Percentiles rank a stretch among this genome's conserved stretches.
Conservation (phyloP, 192 early-diverging fungal species). For the Spizellomyces punctatus region DNA sequence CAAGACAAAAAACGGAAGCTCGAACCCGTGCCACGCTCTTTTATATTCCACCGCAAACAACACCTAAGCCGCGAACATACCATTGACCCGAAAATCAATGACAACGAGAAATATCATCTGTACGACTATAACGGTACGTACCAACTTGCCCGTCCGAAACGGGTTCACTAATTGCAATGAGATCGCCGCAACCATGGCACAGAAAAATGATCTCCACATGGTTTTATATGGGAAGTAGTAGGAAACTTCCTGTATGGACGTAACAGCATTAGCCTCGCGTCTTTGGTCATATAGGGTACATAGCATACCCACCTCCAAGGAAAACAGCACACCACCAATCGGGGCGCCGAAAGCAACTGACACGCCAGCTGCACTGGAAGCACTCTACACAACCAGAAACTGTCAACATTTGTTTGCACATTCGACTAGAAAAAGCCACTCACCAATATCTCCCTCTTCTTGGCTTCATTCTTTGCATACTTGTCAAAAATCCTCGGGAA, state of each 20-base stretch:
- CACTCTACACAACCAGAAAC: constrained; percentile 28
- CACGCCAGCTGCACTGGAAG: constrained; percentile 92
- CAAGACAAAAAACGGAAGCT: constrained; percentile 70
- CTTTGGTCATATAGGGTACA: background rate
- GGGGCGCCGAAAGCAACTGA: constrained; percentile 97
- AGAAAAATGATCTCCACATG: constrained; percentile 97
- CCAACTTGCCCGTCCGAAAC: constrained; percentile 94
- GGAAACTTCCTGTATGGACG: constrained; percentile 72
- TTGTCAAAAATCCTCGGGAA: constrained; percentile 75
- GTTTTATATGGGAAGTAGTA: constrained; percentile 93
- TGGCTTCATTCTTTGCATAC: constrained; percentile 79
- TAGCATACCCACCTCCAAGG: constrained; percentile 51
- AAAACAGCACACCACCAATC: constrained; percentile 84
- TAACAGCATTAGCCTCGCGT: background rate
- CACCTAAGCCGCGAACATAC: constrained; percentile 11
- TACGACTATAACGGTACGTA: constrained; percentile 24
- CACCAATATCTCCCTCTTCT: constrained; percentile 50
- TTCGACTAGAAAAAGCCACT: background rate
- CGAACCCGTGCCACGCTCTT: constrained; percentile 94
- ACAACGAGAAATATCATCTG: constrained; percentile 2
- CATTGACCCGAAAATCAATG: constrained; percentile 2
- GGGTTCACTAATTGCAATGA: constrained; percentile 77
- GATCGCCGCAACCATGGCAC: constrained; percentile 92
- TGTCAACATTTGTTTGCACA: no score
- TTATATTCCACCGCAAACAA: constrained; percentile 94